Conservation (phyloP, 176 grass and related monocot species). For the Ampelocalamus luodianensis region DNA sequence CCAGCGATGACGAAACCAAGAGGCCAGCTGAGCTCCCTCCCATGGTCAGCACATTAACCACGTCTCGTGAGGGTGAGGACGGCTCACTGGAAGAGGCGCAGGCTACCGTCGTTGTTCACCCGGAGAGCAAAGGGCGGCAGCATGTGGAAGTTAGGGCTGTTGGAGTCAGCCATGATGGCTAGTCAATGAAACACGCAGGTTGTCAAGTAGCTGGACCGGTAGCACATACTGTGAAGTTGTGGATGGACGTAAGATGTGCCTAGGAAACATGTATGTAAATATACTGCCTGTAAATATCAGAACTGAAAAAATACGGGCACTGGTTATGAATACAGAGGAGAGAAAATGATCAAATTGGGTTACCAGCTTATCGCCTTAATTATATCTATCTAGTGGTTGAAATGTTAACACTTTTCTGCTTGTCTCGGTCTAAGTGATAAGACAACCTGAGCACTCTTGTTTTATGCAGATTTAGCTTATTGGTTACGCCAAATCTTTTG, state of each 20-base stretch:
- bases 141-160: slow-evolving; percentile 69
- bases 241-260: slow-evolving; percentile 26
- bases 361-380: not conserved
- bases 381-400: not conserved
- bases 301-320: not conserved
- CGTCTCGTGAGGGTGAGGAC: slow-evolving; percentile 49
- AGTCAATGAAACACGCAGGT: not conserved
- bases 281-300: slow-evolving; percentile 36
- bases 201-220: not conserved
- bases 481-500: slow-evolving; percentile 11
- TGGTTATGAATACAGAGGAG: not conserved
- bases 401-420: not conserved
- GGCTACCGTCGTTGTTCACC: slow-evolving; percentile 56
- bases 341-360: not conserved
- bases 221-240: not conserved
- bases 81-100: slow-evolving; percentile 50
- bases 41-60: slow-evolving; percentile 49
- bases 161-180: slow-evolving; percentile 50
- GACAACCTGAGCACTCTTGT: not conserved
- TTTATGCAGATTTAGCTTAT: not conserved
- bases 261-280: slow-evolving; percentile 26
- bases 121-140: slow-evolving; percentile 51
- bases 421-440: not conserved
- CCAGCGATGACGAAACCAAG: not conserved
- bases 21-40: slow-evolving; percentile 55